These are phyloP conservation scores for Gentiana straminea DNA, from an alignment of 257 asterid genomes.

Conservation along the genomic window DNA sequence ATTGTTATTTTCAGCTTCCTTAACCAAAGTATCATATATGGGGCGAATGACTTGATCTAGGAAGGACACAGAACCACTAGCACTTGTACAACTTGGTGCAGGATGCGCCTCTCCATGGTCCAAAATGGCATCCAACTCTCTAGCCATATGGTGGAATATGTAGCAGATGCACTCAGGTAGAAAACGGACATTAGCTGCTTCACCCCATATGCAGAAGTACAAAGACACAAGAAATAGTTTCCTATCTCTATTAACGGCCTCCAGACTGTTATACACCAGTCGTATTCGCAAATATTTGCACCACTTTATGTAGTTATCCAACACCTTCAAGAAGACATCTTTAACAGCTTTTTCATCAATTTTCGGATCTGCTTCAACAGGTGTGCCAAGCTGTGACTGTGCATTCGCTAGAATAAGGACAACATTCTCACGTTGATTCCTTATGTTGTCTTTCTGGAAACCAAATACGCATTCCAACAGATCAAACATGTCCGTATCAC, in stretches of 20 bases:
- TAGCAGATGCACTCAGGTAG: conserved; percentile 98
- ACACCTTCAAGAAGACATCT: conserved; percentile 84
- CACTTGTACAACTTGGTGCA: conserved; percentile 45
- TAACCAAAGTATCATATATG: conserved; percentile 39
- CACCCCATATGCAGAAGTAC: conserved; percentile 96
- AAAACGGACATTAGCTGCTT: conserved; percentile 95
- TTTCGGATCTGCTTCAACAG: conserved; percentile 80
- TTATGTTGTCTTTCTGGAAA: conserved; percentile 90
- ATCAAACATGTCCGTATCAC: conserved; percentile 87
- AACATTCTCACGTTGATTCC: conserved; percentile 93
- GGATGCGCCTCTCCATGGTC: conserved; percentile 75
- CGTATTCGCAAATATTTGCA: conserved; percentile 85
- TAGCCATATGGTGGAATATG: conserved; percentile 91
- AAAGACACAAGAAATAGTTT: conserved; percentile 75
- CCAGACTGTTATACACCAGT: conserved; percentile 83
- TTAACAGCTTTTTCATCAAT: conserved; percentile 81
- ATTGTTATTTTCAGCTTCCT: conserved; percentile 65
- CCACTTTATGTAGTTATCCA: conserved; percentile 97
- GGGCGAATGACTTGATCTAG: conserved; percentile 64
- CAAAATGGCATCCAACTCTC: conserved; percentile 71
- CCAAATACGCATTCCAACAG: conserved; percentile 86
- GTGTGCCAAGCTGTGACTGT: conserved; percentile 77
- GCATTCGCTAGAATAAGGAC: conserved; percentile 79
- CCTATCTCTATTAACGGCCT: conserved; percentile 87
- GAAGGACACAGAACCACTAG: conserved; percentile 56